Evolutionary conservation across 192 early-diverging fungal genomes (phyloP), one percentile per base, ranked within the genome.

Genomic region (Lobosporangium transversale): DNA sequence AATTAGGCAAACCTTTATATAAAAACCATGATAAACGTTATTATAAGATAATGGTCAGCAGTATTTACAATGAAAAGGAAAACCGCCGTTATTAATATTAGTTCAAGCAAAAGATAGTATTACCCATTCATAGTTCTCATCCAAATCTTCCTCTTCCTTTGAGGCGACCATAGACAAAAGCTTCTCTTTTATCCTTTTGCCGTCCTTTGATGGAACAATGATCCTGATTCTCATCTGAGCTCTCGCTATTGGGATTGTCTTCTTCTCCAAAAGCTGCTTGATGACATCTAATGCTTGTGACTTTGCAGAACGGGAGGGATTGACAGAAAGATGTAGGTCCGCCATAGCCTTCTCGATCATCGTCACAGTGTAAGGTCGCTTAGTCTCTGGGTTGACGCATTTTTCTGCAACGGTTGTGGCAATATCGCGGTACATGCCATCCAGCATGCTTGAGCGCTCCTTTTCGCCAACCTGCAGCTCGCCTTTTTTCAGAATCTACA

Each of bases 331-430:
- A 65, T 98, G 97, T 27, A 99, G 81, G 58, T 98, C 97, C 1
- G 83, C 81, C 93, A 99, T 95, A 33, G 95, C 91, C 84, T 98
- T 97, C 83, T 99, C 98, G 55, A 99, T 97, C 92, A 98, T 98
- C 20, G 95, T 93, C 52, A 95, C 93, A 0, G 98, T 94, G 59
- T 99, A 97, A 0, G 96, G 95, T 58, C 95, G 86, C 73, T 95
- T 94, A 1, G 97, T 97, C 43, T 91, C 85, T 14, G 98, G 98
- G 68, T 99, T 98, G 62, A 99, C 89, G 75, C 95, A 98, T 65
- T 92, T 96, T 37, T 97, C 95, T 1, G 96, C 90, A 1, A 99
- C 94, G 35, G 92, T 95, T 2, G 94, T 97, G 21, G 97, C 97
- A 79, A 99, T 98, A 69, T 99, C 98, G 26, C 90, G 86, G 60